Evolutionary conservation across 257 asterid genomes (phyloP), one percentile per base, ranked within the genome.

Genomic region (Fraxinus pennsylvanica): DNA sequence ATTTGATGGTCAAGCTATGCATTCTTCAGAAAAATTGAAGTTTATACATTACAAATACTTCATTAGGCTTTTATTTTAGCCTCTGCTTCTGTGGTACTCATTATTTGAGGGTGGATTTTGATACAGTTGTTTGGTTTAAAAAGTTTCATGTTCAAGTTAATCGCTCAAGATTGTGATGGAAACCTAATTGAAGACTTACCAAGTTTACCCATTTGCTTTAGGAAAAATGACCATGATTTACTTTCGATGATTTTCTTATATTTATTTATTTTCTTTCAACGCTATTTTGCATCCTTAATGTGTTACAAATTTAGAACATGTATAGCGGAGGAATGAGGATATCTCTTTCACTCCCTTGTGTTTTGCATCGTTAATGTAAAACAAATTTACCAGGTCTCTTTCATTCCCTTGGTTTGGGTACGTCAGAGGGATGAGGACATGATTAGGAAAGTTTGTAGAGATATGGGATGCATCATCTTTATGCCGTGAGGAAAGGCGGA

Each of bases 11-110:
- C 65, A 54, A 54, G 63, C 39, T 9, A 78, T 45, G 7, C 32
- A 38, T 38, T 75, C 63, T 35, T 27, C 78, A 61, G 41, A 21
- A 13, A n/a, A 67, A 75, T 67, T 71, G 54, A 54, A 32, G 50
- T 75, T 74, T 61, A 47, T 21, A 27, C 38, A 6, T 17, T 0
- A 21, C 41, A 39, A 15, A 61, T 21, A 41, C 63, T 8, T 54
- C 27, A n/a, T 54, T 19, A 19, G 65, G 27, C 3, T 54, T 54
- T 1, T 15, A 47, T 47, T 14, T 14, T 54, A 54, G 27, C 65
- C 65, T 17, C 3, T 19, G 3, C 27, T n/a, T 54, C 3, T 5
- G 65, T 54, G 12, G 1, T 19, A 7, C 65, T 54, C 65, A n/a
- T 54, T 6, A 19, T 15, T 54, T 3, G 25, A 6, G 9, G 63